Base-by-base conservation (phyloP, 2,329 filamentous ascomycete species). In the Orbilia quercus region DNA sequence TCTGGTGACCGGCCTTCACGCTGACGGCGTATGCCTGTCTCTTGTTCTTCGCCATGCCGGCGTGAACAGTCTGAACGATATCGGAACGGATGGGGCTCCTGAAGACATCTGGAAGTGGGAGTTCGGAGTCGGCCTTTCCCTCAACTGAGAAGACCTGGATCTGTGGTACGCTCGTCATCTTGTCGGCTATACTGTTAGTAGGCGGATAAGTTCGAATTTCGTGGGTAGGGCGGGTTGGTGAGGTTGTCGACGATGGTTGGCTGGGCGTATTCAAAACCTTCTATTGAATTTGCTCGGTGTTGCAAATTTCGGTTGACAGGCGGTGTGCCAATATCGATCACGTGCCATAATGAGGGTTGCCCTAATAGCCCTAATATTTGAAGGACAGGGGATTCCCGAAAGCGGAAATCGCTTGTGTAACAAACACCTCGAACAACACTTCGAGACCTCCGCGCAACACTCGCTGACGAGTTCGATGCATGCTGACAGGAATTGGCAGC, bases 1-100 rank as follows among this genome's bases (percentile, higher is more conserved):
- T 99, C 88, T 99, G 95, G 87, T 99, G 95, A 87, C 95, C 95
- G 82, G 95, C 95, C 91, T 99, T 99, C 91, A 98, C 94, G 90
- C 92, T 96, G 88, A 99, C 95, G 82, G 95, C 89, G 85, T 99
- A 99, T 80, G 95, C 93, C 86, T 99, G 95, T 84, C 95, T 91
- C 90, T 96, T 97, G 90, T 99, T 99, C 92, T 99, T 99, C 83
- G 94, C 94, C 88, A 99, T 96, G 82, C 95, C 95, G 81, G 92
- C 96, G 90, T 99, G 95, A 81, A 98, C 89, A 79, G 84, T 84
- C 89, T 98, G 94, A 83, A 99, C 95, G 83, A 99, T 96, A 86
- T 99, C 95, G 81, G 93, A 91, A 84, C 95, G 94, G 88, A 99
- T 98, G 80, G 95, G 95, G 80, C 91, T 88, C 84, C 88, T 89